These are phyloP conservation scores for Sphagnurus paluster DNA, from an alignment of 1,284 basidiomycete genomes.

Conservation along the genomic window DNA sequence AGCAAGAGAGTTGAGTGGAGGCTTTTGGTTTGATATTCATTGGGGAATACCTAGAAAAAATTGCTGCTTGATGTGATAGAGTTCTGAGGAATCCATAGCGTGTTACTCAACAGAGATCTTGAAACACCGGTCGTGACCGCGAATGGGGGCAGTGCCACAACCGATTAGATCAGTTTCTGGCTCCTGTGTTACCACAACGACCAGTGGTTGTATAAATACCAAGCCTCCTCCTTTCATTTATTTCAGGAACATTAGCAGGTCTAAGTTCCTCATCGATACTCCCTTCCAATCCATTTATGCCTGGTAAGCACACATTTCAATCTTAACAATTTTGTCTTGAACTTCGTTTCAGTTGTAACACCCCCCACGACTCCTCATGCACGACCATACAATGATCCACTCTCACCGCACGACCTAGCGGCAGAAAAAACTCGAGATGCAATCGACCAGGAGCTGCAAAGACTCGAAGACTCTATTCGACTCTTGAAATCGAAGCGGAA, in stretches of 20 bases:
- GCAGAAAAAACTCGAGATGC: constrained; percentile 18
- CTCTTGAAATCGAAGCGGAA: constrained; percentile 32
- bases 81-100: constrained; percentile 75
- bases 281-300: constrained; percentile 13
- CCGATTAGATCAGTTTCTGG: background rate
- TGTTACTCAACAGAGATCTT: constrained; percentile 1
- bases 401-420: constrained; percentile 6
- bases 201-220: constrained; percentile 14
- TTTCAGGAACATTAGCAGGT: constrained; percentile 23
- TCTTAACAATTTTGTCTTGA: background rate
- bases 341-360: constrained; percentile 11
- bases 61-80: constrained; percentile 85
- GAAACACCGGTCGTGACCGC: constrained; percentile 12
- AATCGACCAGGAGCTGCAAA: constrained; percentile 35
- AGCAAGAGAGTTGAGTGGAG: constrained; percentile 10
- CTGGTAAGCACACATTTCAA: constrained; percentile 11
- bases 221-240: background rate
- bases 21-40: background rate
- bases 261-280: constrained; percentile 19
- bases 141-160: background rate
- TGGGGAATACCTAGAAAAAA: constrained; percentile 69
- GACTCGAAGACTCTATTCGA: constrained; percentile 28
- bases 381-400: constrained; percentile 1
- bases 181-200: constrained; percentile 16
- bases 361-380: constrained; percentile 16